Conservation (phyloP, 345 rosid genomes). For the Citrus medica region DNA sequence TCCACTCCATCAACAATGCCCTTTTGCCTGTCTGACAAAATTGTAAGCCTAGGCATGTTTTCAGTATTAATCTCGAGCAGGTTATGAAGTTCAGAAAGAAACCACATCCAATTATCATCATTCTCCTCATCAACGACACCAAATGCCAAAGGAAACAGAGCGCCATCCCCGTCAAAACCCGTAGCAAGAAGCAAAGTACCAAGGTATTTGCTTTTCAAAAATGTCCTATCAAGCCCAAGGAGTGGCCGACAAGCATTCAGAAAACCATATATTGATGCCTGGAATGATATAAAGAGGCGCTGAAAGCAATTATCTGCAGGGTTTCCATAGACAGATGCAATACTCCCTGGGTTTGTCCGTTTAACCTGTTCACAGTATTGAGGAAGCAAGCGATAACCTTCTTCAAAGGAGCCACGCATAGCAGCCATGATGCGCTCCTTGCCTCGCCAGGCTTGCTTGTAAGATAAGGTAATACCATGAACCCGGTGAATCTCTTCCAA, state of each 20-base stretch:
- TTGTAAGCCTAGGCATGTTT: constrained; percentile 97
- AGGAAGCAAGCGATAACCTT: constrained; percentile 94
- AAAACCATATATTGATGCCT: constrained; percentile 96
- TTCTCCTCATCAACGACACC: constrained; percentile 97
- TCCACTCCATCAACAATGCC: constrained; percentile 94
- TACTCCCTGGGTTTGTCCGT: constrained; percentile 87
- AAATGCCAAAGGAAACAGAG: constrained; percentile 87
- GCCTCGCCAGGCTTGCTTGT: constrained; percentile 99
- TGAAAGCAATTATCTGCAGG: constrained; percentile 75
- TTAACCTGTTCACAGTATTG: constrained; percentile 89
- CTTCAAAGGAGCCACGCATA: constrained; percentile 99
- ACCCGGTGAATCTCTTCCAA: constrained; percentile 94
- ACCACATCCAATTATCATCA: constrained; percentile 99
- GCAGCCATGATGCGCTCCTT: constrained; percentile 97
- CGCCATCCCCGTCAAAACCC: constrained; percentile 96
- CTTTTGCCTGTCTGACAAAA: constrained; percentile 85
- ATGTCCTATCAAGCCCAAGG: constrained; percentile 87
- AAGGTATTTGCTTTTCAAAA: constrained; percentile 83
- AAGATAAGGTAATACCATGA: constrained; percentile 90
- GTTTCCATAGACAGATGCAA: constrained; percentile 86
- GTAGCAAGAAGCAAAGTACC: constrained; percentile 95
- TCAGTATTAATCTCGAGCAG: constrained; percentile 89
- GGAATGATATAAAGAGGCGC: constrained; percentile 93
- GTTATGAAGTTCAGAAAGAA: constrained; percentile 87
- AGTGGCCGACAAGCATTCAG: constrained; percentile 94